Base-by-base conservation (phyloP, 345 rosid genomes). In the Jatropha curcas region DNA sequence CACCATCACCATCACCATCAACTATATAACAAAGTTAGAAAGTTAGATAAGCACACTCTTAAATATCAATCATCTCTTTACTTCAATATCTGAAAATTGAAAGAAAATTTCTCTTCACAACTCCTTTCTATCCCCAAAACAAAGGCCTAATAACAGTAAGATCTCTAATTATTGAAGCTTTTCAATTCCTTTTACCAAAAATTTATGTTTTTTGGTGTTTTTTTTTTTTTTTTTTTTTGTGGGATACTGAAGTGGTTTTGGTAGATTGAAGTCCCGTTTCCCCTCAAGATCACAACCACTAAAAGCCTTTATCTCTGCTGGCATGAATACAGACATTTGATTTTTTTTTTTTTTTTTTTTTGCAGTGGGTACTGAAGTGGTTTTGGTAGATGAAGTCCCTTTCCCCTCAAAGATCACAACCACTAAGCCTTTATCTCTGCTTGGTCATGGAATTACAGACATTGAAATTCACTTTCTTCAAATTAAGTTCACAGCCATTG, bases 381-480 rank as follows among this genome's bases (percentile, higher is more conserved):
- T 90, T 10, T 82, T 82, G 94, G 87, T 88, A 35, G 92, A 90
- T 65, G 96, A 84, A 37, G 83, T 89, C 79, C 81, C 97, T 66
- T 92, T 89, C 59, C 93, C 97, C 71, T 61, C 79, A 63, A 88
- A 85, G 65, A 81, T 88, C 76, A 67, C 85, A 11, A 74, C 86
- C 34, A 51, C 87, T 68, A 94, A 94, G 78, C 84, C 92, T 45
- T 80, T 92, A 7, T 80, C 89, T 39, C 86, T 94, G 70, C 30
- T 86, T 8, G 97, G 94, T 67, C 88, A 88, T 74, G 98, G 98
- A 52, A 81, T 94, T 50, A 94, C 98, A 24, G 97, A 94, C 69
- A 86, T 94, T 11, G 98, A 92, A 81, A 92, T 94, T 56, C 98
- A 92, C 69, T 94, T 92, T 74, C 89, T 94, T 22, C 98, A 94